A percentile compares a stretch with the other conserved stretches of the same genome.
phyloP scores from a whole-genome alignment of 2,329 filamentous ascomycete species.

The Ophiostoma himal-ulmi region DNA sequence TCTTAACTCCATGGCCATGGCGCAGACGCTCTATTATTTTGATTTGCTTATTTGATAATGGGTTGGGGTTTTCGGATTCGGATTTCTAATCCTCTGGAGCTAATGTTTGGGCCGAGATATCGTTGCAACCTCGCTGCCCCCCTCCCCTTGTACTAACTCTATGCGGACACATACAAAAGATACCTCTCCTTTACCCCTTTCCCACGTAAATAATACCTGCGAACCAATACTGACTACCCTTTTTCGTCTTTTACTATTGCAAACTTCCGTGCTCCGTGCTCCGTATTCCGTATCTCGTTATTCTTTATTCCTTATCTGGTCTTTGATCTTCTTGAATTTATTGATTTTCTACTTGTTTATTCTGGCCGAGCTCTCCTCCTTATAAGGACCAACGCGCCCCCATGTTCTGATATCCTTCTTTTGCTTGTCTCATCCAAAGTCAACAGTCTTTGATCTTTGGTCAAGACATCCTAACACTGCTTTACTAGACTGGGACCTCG shows the following conservation, averaged over 20 bases:
- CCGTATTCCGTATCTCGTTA: background rate
- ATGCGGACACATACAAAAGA: background rate
- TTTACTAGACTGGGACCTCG: background rate
- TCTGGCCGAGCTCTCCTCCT: background rate
- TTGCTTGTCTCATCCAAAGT: background rate
- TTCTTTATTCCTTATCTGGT: background rate
- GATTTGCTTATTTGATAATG: background rate
- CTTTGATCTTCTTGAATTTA: too few relatives aligned
- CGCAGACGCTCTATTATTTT: background rate
- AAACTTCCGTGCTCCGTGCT: conserved; percentile 1
- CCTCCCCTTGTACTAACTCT: background rate
- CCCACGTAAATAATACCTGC: background rate
- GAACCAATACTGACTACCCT: background rate
- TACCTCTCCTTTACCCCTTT: background rate
- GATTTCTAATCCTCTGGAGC: background rate
- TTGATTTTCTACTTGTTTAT: background rate
- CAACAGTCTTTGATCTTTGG: background rate
- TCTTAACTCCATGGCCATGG: background rate
- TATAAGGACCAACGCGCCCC: background rate
- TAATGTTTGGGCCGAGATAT: conserved; percentile 8
- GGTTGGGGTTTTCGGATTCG: background rate
- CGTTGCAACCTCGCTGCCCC: background rate
- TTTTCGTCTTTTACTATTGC: background rate
- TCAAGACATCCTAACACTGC: background rate
- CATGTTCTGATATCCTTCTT: background rate